Evolutionary conservation across 192 early-diverging fungal species (phyloP).

Genomic region (Coemansia erecta): DNA sequence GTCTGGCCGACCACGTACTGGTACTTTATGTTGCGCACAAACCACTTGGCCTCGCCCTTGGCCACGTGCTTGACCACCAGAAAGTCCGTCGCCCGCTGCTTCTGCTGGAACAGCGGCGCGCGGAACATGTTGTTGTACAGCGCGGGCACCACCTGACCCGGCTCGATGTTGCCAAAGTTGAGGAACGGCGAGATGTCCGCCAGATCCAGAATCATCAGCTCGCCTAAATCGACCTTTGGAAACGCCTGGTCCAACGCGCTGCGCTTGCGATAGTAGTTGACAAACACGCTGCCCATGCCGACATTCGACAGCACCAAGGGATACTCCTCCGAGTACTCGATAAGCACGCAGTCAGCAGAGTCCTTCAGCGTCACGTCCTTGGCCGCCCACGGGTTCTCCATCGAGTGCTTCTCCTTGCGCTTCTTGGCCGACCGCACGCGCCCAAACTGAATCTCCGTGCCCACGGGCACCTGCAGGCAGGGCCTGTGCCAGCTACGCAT

Average conservation of each 20-base stretch:
- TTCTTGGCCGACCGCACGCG: conserved; percentile 72
- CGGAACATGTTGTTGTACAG: conserved; percentile 94
- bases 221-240: conserved; percentile 80
- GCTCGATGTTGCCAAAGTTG: conserved; percentile 91
- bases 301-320: conserved; percentile 88
- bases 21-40: conserved; percentile 76
- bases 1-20: conserved; percentile 90
- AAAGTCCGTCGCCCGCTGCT: conserved; percentile 73
- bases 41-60: conserved; percentile 82
- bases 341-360: conserved; percentile 71
- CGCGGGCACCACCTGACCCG: conserved; percentile 84
- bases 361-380: conserved; percentile 92
- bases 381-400: conserved; percentile 71
- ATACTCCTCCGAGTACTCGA: conserved; percentile 97
- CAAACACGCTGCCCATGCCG: conserved; percentile 92
- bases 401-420: conserved; percentile 65
- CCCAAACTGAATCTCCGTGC: conserved; percentile 66
- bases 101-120: conserved; percentile 85
- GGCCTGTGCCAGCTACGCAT: conserved; percentile 89
- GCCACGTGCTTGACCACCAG: conserved; percentile 76
- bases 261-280: conserved; percentile 94
- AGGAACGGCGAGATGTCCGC: conserved; percentile 92
- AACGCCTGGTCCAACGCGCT: conserved; percentile 76
- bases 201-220: conserved; percentile 79
- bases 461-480: conserved; percentile 61